phyloP scores from a whole-genome alignment of 2,329 filamentous ascomycete genomes.

The Fusarium ambrosium region DNA sequence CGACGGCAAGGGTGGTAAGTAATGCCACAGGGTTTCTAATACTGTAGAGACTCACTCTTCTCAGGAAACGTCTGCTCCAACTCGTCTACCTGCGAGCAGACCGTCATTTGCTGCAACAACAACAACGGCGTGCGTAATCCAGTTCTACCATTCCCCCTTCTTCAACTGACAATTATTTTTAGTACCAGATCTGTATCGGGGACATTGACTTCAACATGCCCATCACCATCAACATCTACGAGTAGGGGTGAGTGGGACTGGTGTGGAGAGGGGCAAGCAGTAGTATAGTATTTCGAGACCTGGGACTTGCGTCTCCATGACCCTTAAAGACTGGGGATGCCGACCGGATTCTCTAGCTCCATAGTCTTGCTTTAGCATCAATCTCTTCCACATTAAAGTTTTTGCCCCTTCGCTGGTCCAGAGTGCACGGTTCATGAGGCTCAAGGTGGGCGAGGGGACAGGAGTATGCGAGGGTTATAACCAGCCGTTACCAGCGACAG shows the following conservation, averaged over 20 bases:
- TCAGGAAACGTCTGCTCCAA: slow-evolving; percentile 31
- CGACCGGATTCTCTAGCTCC: neutral
- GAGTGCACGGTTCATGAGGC: neutral
- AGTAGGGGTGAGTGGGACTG: neutral
- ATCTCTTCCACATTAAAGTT: neutral
- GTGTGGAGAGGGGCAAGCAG: neutral
- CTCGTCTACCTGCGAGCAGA: slow-evolving; percentile 30
- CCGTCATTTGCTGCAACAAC: slow-evolving; percentile 45
- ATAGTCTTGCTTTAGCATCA: neutral
- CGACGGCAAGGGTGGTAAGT: slow-evolving; percentile 30
- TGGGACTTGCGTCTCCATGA: neutral
- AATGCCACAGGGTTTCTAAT: fast-evolving
- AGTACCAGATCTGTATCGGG: slow-evolving; percentile 45
- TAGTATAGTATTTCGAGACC: neutral
- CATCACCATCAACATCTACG: slow-evolving; percentile 40
- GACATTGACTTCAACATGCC: slow-evolving; percentile 41
- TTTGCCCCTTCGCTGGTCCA: neutral
- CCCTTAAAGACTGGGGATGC: neutral
- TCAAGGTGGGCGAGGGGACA: neutral
- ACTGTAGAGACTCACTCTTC: neutral
- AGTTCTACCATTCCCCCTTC: fast-evolving
- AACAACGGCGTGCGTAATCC: slow-evolving; percentile 38
- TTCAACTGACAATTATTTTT: neutral
- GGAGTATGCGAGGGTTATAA: neutral
- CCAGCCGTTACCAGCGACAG: neutral